Percentiles rank a stretch among this genome's conserved stretches.
phyloP scores from a whole-genome alignment of 306 rosid species.

The Trichosanthes truncata region DNA sequence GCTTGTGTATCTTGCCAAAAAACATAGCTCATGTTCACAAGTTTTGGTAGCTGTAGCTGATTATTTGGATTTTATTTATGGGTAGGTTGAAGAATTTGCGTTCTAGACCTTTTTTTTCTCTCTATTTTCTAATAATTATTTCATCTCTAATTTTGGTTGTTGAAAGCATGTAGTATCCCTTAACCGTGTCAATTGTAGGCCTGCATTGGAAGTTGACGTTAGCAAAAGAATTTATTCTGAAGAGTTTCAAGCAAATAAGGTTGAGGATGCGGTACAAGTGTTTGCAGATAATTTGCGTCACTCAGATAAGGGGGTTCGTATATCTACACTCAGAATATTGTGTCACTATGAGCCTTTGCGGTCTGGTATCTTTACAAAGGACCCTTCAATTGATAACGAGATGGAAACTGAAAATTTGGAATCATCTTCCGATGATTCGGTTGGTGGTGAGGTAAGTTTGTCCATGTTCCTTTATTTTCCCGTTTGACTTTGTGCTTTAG shows the following conservation, averaged over 20 bases:
- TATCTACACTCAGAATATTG: constrained; percentile 66
- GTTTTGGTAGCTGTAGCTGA: constrained; percentile 72
- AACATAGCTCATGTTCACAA: constrained; percentile 48
- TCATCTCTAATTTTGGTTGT: not conserved
- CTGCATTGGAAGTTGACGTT: constrained; percentile 30
- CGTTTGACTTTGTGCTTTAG: constrained; percentile 5
- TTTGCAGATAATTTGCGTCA: constrained; percentile 63
- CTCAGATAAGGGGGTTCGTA: constrained; percentile 53
- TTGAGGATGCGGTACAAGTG: constrained; percentile 26
- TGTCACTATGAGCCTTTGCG: constrained; percentile 39
- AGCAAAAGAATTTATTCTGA: constrained; percentile 32
- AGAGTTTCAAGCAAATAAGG: constrained; percentile 34
- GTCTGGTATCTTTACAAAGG: constrained; percentile 27
- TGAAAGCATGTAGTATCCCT: constrained; percentile 4
- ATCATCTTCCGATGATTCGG: constrained; percentile 13
- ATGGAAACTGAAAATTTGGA: constrained; percentile 42
- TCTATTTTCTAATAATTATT: not conserved
- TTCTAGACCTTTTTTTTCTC: not conserved
- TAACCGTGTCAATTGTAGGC: constrained; percentile 27
- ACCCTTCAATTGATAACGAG: constrained; percentile 39
- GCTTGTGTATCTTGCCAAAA: constrained; percentile 49
- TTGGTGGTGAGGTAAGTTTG: constrained; percentile 44
- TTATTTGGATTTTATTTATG: constrained; percentile 52
- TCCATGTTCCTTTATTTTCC: not conserved
- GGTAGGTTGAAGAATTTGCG: constrained; percentile 36